Conservation (phyloP, 805 yeast genomes). For the Pichia nanzhaoensis region DNA sequence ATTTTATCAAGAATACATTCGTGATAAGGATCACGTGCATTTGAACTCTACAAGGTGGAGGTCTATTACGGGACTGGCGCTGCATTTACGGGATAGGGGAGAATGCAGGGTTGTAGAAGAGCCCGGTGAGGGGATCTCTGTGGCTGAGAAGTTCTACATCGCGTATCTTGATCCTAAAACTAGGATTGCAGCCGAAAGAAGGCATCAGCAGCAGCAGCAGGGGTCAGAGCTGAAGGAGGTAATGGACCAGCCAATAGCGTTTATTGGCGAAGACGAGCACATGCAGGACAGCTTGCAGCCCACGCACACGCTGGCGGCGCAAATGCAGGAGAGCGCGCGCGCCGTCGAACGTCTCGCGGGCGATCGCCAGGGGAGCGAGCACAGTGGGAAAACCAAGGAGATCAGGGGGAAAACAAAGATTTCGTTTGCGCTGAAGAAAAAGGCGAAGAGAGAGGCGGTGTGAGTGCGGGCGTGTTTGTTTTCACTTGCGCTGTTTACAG, state of each 20-base stretch:
- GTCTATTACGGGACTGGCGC: constrained; percentile 40
- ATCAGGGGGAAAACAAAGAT: background rate
- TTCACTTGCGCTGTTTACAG: too few relatives aligned
- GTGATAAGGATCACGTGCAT: constrained; percentile 78
- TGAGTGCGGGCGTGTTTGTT: background rate
- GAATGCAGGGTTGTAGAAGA: background rate
- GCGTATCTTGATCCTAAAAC: background rate
- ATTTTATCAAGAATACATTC: constrained; percentile 85
- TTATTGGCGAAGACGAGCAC: background rate
- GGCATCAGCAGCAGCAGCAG: background rate
- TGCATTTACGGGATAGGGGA: background rate
- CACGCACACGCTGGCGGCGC: too few relatives aligned
- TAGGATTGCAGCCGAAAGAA: background rate
- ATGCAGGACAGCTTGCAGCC: too few relatives aligned
- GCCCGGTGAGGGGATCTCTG: background rate
- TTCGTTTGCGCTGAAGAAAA: background rate
- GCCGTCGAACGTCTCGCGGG: too few relatives aligned
- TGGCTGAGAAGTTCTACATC: background rate
- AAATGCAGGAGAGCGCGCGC: too few relatives aligned
- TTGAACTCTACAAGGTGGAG: constrained; percentile 85
- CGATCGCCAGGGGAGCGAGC: too few relatives aligned
- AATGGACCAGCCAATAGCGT: background rate
- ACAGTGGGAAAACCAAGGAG: too few relatives aligned
- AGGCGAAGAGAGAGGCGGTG: background rate
- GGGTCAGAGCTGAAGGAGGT: too few relatives aligned